Base-by-base conservation (phyloP, 73 alveolate species). In the Uronychia setigera region DNA sequence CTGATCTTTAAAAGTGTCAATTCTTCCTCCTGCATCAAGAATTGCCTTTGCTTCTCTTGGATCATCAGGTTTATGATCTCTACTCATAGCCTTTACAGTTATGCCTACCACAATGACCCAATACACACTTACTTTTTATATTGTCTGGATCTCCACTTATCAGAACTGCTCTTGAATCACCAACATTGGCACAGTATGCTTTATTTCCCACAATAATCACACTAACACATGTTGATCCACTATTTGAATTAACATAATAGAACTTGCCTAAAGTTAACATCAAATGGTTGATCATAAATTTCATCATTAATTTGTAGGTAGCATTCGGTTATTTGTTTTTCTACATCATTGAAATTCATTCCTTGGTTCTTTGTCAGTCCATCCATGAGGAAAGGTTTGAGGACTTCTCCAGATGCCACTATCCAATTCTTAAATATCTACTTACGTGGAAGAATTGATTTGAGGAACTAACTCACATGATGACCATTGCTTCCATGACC, bases 31-130 rank as follows among this genome's bases (percentile, higher is more conserved):
- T 58, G 89, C 93, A 29, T 76, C 35, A 26, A 90, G 33, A 35
- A 97, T 97, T 80, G 99, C 84, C 59, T 91, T 88, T 60, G 88
- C 94, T 90, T 97, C 99, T 32, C 91, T 96, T 29, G 97, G 97
- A 58, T 92, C 92, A 79, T 95, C 94, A 19, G 99, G 99, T 79
- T 97, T 97, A 84, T 97, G 99, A 84, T 97, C 99, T 60, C 88
- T 87, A 1, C 93, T 87, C 81, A 81, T 28, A 31, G 74, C 80
- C 1, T 67, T 80, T 25, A 58, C 86, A 29, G 34, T 80, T 79
- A 67, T 35, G 0, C 30, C 59, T 46, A 13, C 57, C 28, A 58
- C 26, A 35, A 80, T 28, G n/a, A n/a, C n/a, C n/a, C n/a, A n/a
- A n/a, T 5, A 29, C 58, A 30, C 57, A 19, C 14, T 80, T 58